Conservation (phyloP, 352 stramenopile species). For the Nothophytophthora sp. region DNA sequence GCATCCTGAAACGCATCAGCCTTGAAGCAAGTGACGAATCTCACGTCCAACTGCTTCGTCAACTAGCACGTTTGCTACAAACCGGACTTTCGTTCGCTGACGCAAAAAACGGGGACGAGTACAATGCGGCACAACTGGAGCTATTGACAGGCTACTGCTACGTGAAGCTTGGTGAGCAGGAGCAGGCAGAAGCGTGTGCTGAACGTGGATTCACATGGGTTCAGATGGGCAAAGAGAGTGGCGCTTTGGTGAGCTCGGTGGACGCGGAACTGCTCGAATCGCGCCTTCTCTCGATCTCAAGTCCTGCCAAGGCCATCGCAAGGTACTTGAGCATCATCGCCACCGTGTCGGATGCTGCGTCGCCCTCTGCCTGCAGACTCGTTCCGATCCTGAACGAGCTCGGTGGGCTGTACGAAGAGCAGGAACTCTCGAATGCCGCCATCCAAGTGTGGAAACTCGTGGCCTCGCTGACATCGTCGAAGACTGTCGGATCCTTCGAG, state of each 20-base stretch:
- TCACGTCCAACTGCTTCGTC: slow-evolving; percentile 11
- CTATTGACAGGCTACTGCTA: slow-evolving; percentile 44
- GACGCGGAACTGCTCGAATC: slow-evolving; percentile 40
- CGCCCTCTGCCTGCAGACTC: slow-evolving; percentile 15
- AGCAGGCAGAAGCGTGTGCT: slow-evolving; percentile 14
- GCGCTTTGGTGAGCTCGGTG: slow-evolving; percentile 3
- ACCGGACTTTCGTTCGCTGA: slow-evolving; percentile 32
- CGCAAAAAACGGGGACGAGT: slow-evolving; percentile 5
- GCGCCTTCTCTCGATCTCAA: slow-evolving; percentile 39
- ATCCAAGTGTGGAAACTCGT: slow-evolving; percentile 73
- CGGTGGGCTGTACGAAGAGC: slow-evolving; percentile 54
- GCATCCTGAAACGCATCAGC: slow-evolving; percentile 45
- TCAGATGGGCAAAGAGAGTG: slow-evolving; percentile 2
- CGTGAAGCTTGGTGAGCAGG: slow-evolving; percentile 24
- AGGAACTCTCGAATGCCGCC: slow-evolving; percentile 41
- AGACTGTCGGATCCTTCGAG: slow-evolving; percentile 17
- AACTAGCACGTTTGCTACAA: slow-evolving; percentile 37
- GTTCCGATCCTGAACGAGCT: slow-evolving; percentile 62
- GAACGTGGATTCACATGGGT: slow-evolving; percentile 29
- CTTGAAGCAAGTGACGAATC: slow-evolving; percentile 15
- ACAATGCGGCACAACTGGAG: slow-evolving; percentile 34
- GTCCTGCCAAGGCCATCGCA: slow-evolving; percentile 17
- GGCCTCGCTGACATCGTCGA: slow-evolving; percentile 24
- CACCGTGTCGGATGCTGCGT: slow-evolving; percentile 8
- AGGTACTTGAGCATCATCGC: slow-evolving; percentile 35